A percentile compares a stretch with the other conserved stretches of the same genome.
phyloP scores from a whole-genome alignment of 2,329 filamentous ascomycete species.

The Chaetomium sp. region DNA sequence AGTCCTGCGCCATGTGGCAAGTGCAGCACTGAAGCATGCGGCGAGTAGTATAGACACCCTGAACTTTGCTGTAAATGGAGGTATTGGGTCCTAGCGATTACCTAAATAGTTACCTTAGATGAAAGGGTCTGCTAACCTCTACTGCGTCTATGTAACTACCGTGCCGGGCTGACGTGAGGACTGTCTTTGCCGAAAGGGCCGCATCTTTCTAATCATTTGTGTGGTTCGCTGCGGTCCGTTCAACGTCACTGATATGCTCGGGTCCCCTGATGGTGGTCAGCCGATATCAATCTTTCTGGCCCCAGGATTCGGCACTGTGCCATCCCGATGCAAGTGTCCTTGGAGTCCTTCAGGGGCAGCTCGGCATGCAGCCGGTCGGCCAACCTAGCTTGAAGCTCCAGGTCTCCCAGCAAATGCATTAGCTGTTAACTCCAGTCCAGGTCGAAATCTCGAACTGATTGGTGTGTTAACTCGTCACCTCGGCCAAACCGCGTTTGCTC shows the following conservation, averaged over 20 bases:
- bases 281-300: background rate
- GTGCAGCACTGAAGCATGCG: background rate
- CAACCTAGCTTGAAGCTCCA: background rate
- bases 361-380: background rate
- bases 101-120: too few relatives aligned
- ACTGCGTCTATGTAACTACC: background rate
- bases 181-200: background rate
- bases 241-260: background rate
- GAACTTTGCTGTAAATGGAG: background rate
- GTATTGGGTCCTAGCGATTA: background rate
- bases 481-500: background rate
- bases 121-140: too few relatives aligned
- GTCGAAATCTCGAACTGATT: background rate
- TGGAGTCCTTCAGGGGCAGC: conserved; percentile 1
- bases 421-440: background rate
- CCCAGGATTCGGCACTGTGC: background rate
- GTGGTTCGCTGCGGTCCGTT: background rate
- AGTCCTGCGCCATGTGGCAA: conserved; percentile 3
- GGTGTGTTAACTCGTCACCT: background rate
- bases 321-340: background rate
- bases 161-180: conserved; percentile 17
- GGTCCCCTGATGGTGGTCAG: conserved; percentile 7
- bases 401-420: background rate
- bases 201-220: background rate
- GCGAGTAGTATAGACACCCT: background rate